A percentile compares a stretch with the other conserved stretches of the same genome.
phyloP scores from a whole-genome alignment of 2,329 filamentous ascomycete species.

The Verticillium tricorpus region DNA sequence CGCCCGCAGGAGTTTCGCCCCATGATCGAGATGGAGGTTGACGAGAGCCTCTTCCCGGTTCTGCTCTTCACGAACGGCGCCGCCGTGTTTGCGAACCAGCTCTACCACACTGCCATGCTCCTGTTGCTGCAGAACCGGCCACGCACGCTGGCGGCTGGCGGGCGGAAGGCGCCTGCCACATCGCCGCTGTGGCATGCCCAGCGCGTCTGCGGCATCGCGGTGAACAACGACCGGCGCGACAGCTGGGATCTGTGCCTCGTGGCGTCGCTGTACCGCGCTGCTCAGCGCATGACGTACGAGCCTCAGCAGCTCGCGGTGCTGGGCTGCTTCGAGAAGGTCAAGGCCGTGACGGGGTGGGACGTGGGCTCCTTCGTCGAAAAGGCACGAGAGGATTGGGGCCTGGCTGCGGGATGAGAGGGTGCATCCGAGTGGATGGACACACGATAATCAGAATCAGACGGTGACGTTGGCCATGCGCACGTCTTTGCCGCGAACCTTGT shows the following conservation, averaged over 20 bases:
- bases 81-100: conserved; percentile 46
- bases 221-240: conserved; percentile 38
- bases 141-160: conserved; percentile 29
- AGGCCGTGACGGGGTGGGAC: conserved; percentile 37
- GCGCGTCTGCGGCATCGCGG: conserved; percentile 42
- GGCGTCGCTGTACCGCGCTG: conserved; percentile 38
- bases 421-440: background rate
- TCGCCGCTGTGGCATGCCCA: conserved; percentile 45
- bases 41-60: conserved; percentile 25
- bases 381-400: conserved; percentile 21
- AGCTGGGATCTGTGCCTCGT: conserved; percentile 45
- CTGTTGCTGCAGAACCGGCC: conserved; percentile 47
- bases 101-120: conserved; percentile 52
- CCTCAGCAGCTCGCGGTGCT: conserved; percentile 40
- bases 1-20: conserved; percentile 26
- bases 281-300: conserved; percentile 41
- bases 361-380: conserved; percentile 17
- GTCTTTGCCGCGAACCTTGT: conserved; percentile 20
- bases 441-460: background rate
- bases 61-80: conserved; percentile 33
- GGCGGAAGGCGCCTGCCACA: conserved; percentile 24
- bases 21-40: conserved; percentile 26
- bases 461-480: background rate
- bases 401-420: background rate
- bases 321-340: conserved; percentile 30